Evolutionary conservation across 2,329 filamentous ascomycete genomes (phyloP).

Genomic region (Phaeosphaeria sp.): DNA sequence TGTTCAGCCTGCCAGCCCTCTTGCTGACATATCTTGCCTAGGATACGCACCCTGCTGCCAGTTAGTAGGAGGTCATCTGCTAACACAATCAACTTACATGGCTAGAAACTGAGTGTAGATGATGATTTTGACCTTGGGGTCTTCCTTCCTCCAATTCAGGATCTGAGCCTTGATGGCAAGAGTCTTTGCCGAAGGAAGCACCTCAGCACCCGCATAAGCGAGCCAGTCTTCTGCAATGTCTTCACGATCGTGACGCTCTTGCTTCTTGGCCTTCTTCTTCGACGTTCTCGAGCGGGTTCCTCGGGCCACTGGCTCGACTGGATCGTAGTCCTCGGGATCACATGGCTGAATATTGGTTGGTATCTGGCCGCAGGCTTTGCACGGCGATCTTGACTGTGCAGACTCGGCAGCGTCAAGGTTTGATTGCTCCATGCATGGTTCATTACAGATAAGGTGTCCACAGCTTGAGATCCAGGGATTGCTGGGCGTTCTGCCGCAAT

Average conservation of each 20-base stretch:
- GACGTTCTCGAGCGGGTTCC: conserved; percentile 20
- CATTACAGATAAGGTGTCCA: conserved; percentile 62
- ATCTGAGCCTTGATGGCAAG: conserved; percentile 55
- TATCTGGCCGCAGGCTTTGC: conserved; percentile 42
- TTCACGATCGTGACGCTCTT: conserved; percentile 22
- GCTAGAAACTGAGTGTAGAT: conserved; percentile 66
- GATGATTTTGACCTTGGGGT: conserved; percentile 61
- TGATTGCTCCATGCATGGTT: conserved; percentile 52
- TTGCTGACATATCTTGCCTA: conserved; percentile 57
- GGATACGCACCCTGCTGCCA: conserved; percentile 51
- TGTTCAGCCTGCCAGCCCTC: conserved; percentile 58
- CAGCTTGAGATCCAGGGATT: conserved; percentile 58
- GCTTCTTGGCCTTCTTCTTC: conserved; percentile 21
- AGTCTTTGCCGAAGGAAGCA: conserved; percentile 56
- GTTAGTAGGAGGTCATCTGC: conserved; percentile 9
- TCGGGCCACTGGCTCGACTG: conserved; percentile 2
- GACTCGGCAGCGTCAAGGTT: conserved; percentile 34
- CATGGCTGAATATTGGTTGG: conserved; percentile 31
- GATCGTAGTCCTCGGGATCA: conserved; percentile 26
- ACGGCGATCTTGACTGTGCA: conserved; percentile 19
- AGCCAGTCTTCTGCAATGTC: conserved; percentile 50
- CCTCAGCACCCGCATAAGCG: conserved; percentile 34
- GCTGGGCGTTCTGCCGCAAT: conserved; percentile 50
- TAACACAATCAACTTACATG: conserved; percentile 42
- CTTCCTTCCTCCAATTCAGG: conserved; percentile 53